These are phyloP conservation scores for Calcarisporium arbuscula DNA, from an alignment of 2,329 filamentous ascomycete species.

Conservation along the genomic window DNA sequence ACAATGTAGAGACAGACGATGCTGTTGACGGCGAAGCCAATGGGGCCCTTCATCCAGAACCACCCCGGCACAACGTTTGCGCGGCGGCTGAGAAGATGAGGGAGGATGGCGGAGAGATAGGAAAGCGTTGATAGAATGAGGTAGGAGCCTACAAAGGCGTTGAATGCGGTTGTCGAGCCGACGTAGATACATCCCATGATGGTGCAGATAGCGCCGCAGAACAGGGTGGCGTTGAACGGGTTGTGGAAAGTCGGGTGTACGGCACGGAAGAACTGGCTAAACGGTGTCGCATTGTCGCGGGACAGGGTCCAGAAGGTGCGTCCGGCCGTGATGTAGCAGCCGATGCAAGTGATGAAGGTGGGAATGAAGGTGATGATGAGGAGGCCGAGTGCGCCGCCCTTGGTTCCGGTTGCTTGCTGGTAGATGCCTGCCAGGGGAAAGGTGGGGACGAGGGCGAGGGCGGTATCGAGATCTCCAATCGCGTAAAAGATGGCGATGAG, in stretches of 20 bases:
- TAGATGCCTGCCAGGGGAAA: slow-evolving; percentile 56
- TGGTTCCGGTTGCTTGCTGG: slow-evolving; percentile 37
- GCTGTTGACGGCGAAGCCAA: too few species aligned
- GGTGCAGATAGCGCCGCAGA: slow-evolving; percentile 36
- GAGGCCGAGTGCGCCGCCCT: slow-evolving; percentile 34
- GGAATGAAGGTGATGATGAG: too few species aligned
- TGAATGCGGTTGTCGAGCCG: slow-evolving; percentile 50
- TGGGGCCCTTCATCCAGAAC: too few species aligned
- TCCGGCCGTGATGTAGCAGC: too few species aligned
- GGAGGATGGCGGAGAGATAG: slow-evolving; percentile 55
- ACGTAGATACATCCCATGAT: slow-evolving; percentile 52
- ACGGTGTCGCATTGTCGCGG: too few species aligned
- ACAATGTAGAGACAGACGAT: too few species aligned
- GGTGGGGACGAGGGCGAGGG: slow-evolving; percentile 35
- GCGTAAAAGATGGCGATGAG: slow-evolving; percentile 41
- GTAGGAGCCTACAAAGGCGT: slow-evolving; percentile 49
- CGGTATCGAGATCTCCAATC: slow-evolving; percentile 40
- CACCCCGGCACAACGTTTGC: too few species aligned
- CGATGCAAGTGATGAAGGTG: too few species aligned
- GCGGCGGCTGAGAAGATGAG: slow-evolving; percentile 42
- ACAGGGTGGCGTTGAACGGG: slow-evolving; percentile 50
- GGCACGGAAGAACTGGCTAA: too few species aligned
- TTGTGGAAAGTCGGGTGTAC: slow-evolving; percentile 38
- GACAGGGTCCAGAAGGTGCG: too few species aligned
- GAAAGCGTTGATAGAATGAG: slow-evolving; percentile 29